phyloP scores from a whole-genome alignment of 345 rosid species.

The Lepidium africanum region DNA sequence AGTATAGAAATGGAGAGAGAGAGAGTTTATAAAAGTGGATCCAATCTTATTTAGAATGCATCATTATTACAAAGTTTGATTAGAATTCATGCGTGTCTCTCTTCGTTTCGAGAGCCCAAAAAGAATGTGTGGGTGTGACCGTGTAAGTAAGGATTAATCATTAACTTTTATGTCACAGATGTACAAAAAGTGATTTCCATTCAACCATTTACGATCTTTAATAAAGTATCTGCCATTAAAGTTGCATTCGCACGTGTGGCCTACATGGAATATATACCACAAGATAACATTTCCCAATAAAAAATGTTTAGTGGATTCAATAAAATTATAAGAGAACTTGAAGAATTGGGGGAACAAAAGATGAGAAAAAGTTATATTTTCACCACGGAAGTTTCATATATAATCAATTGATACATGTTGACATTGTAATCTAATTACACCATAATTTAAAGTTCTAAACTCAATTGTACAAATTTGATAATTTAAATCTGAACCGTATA shows the following conservation, averaged over 20 bases:
- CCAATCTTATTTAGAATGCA: constrained; percentile 8
- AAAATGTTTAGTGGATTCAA: neutral
- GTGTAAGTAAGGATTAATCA: neutral
- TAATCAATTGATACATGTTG: too few species aligned
- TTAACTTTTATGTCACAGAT: neutral
- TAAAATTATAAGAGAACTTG: neutral
- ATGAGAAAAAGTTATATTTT: too few species aligned
- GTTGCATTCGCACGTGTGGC: neutral
- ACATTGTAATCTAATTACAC: too few species aligned
- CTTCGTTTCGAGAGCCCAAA: constrained; percentile 9
- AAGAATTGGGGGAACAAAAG: too few species aligned
- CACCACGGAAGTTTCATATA: too few species aligned
- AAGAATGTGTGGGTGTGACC: neutral
- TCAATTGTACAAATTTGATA: too few species aligned
- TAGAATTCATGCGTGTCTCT: constrained; percentile 18
- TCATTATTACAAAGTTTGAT: constrained; percentile 1
- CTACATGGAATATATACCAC: neutral
- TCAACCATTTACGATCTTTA: too few species aligned
- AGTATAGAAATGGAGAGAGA: neutral
- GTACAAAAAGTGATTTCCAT: neutral
- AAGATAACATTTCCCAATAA: neutral
- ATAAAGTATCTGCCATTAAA: neutral
- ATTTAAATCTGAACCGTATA: too few species aligned
- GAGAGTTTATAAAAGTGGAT: neutral
- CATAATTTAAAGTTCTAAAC: too few species aligned